These are phyloP conservation scores for Spirogloea muscicola DNA, from an alignment of 139 green algal species.

Conservation along the genomic window DNA sequence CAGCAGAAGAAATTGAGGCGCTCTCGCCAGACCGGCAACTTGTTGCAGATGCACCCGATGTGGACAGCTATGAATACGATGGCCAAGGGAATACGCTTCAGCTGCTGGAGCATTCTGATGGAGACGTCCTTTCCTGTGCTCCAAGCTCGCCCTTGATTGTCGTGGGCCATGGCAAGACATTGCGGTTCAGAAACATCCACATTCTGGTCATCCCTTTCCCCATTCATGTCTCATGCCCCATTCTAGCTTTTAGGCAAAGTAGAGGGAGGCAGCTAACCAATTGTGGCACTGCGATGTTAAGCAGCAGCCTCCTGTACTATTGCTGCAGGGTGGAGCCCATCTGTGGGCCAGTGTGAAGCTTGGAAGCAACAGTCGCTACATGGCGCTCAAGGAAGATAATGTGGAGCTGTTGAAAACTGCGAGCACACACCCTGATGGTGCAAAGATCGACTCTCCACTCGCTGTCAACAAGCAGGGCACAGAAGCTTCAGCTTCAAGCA, in stretches of 20 bases:
- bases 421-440: not conserved
- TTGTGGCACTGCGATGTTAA: too few relatives aligned
- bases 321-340: constrained; percentile 54
- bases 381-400: constrained; percentile 19
- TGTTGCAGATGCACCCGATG: constrained; percentile 68
- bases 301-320: too few relatives aligned
- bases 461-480: not conserved
- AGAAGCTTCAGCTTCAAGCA: not conserved
- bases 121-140: constrained; percentile 45
- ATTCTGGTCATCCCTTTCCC: too few relatives aligned
- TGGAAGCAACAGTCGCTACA: constrained; percentile 33
- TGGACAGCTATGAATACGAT: constrained; percentile 67
- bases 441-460: not conserved
- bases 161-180: constrained; percentile 63
- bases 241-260: not conserved
- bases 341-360: constrained; percentile 53
- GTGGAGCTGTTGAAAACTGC: constrained; percentile 8
- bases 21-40: constrained; percentile 76
- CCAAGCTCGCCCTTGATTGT: constrained; percentile 78
- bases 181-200: constrained; percentile 74
- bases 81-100: too few relatives aligned
- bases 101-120: constrained; percentile 62
- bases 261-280: not conserved
- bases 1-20: constrained; percentile 9
- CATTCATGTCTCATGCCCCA: not conserved